Base-by-base conservation (phyloP, 208 protist genomes). In the Trichomonas gallinae region DNA sequence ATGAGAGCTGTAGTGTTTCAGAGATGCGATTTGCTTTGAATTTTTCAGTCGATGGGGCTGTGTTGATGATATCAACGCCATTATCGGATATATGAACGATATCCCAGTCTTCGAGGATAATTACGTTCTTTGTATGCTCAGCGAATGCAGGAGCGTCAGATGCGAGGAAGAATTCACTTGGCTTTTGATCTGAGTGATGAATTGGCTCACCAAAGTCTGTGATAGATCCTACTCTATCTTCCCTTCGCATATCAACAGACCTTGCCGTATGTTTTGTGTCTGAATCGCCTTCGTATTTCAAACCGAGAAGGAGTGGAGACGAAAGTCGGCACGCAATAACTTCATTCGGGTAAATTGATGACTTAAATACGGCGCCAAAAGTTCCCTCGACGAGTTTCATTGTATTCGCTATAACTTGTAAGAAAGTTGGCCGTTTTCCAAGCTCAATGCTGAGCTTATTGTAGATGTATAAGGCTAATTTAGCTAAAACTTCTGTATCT, bases 51-150 rank as follows among this genome's bases (percentile, higher is more conserved):
- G 17, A 23, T 89, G 23, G 38, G 0, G 34, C 36, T 44, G 83
- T 89, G 40, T 89, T 89, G 8, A 44, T 23, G 48, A 89, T 89
- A 96, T 96, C 97, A 58, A 98, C 97, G 42, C 96, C 97, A 63
- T 97, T 97, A 11, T 96, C 96, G 38, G 96, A 97, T 21, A 98
- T 88, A 17, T 98, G 96, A 0, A 97, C 98, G 58, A 98, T 97
- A 87, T 98, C 98, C 38, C 97, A 91, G 96, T 98, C 98, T n/a
- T 98, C 97, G 45, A 98, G 96, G 11, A 97, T 96, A 63, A 98
- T 98, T 38, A 97, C 98, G 48, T 98, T 97, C 34, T 98, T 98
- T 3, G 97, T 98, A 82, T 98, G 96, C 45, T 97, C 40, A 42
- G 72, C 96, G 36, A 98, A 98, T 38, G 97, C 97, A 38, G 45